These are phyloP conservation scores for Suillus sp. DNA, from an alignment of 768 basidiomycete species.

Conservation along the genomic window DNA sequence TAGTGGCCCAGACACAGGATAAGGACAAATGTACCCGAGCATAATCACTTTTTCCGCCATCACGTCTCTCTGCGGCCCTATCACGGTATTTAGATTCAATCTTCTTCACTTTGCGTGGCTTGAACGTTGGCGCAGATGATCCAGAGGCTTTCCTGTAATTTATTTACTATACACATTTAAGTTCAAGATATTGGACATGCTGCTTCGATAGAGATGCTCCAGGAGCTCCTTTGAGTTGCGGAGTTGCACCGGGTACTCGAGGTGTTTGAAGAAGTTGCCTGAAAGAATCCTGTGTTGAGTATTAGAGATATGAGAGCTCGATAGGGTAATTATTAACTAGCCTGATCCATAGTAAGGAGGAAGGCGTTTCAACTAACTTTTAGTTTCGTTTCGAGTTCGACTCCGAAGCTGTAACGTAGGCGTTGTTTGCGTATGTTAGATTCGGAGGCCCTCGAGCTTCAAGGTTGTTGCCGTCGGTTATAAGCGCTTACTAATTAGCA, in stretches of 20 bases:
- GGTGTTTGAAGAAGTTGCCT: constrained; percentile 48
- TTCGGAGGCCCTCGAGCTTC: constrained; percentile 22
- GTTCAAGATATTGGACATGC: constrained; percentile 1
- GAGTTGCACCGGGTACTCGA: constrained; percentile 18
- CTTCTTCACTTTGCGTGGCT: constrained; percentile 80
- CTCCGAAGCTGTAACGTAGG: background rate
- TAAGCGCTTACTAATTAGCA: constrained; percentile 4
- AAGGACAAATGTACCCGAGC: constrained; percentile 53
- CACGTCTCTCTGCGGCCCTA: constrained; percentile 72
- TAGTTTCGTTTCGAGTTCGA: background rate
- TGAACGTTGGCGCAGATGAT: constrained; percentile 67
- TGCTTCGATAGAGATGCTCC: constrained; percentile 3
- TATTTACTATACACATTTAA: constrained; percentile 1
- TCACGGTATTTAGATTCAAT: constrained; percentile 63
- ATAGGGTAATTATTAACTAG: constrained; percentile 4
- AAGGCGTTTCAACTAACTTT: background rate
- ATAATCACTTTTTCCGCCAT: constrained; percentile 70
- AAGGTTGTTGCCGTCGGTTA: constrained; percentile 4
- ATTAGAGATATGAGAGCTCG: constrained; percentile 1
- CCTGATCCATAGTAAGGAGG: constrained; percentile 30
- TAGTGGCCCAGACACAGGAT: background rate
- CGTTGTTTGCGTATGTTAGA: constrained; percentile 34
- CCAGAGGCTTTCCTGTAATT: constrained; percentile 46
- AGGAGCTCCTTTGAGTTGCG: constrained; percentile 9
- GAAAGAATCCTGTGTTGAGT: constrained; percentile 56